A percentile compares a stretch with the other conserved stretches of the same genome.
Evolutionary conservation across 2,329 filamentous ascomycete species (phyloP).

Genomic region (Coniochaeta prunicola): DNA sequence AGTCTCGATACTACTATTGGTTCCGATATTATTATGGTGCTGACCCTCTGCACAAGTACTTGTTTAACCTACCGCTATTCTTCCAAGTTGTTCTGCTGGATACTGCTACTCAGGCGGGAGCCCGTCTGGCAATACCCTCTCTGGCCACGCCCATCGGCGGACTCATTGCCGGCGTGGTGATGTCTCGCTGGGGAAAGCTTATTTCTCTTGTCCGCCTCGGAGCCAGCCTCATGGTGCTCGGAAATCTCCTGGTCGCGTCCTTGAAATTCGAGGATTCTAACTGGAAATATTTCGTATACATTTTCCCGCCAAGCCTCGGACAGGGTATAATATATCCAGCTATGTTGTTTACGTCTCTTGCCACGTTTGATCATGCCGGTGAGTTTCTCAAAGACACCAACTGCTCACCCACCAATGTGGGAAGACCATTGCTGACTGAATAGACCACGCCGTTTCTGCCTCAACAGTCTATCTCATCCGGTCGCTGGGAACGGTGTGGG

Average conservation of each 20-base stretch:
- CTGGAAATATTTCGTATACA: constrained; percentile 49
- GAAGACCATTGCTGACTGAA: background rate
- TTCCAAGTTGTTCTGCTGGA: constrained; percentile 62
- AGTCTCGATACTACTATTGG: constrained; percentile 16
- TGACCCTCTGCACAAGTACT: constrained; percentile 32
- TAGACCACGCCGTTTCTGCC: constrained; percentile 55
- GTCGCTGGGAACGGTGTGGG: constrained; percentile 57
- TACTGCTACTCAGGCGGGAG: constrained; percentile 55
- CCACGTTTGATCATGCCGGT: constrained; percentile 56
- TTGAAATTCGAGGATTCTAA: constrained; percentile 40
- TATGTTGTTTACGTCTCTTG: constrained; percentile 53
- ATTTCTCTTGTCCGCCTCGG: constrained; percentile 44
- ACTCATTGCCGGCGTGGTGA: constrained; percentile 48
- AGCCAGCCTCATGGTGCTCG: constrained; percentile 42
- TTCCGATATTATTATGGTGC: background rate
- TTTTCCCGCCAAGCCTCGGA: constrained; percentile 51
- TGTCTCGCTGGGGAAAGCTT: constrained; percentile 48
- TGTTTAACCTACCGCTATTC: constrained; percentile 65
- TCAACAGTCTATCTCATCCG: constrained; percentile 58
- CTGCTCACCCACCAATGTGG: background rate
- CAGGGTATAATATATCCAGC: constrained; percentile 53
- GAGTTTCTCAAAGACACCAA: constrained; percentile 16
- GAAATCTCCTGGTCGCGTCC: constrained; percentile 43
- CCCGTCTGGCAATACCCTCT: constrained; percentile 56
- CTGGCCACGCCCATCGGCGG: constrained; percentile 51